These are phyloP conservation scores for Trichosporon faecale DNA, from an alignment of 1,284 basidiomycete species.

Conservation along the genomic window DNA sequence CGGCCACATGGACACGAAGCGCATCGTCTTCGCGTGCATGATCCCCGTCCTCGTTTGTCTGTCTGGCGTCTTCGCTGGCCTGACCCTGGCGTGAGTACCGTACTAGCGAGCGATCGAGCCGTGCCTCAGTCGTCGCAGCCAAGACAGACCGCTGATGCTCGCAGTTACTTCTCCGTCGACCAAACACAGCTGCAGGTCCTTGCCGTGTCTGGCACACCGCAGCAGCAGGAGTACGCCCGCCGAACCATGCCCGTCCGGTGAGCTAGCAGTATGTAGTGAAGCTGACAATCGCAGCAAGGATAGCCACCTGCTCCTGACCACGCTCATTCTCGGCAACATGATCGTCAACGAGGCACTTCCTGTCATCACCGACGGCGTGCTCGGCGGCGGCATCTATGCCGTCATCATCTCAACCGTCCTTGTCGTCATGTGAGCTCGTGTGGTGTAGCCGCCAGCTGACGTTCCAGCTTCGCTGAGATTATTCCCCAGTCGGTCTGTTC, in stretches of 20 bases:
- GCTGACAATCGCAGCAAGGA: constrained; percentile 56
- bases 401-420: constrained; percentile 75
- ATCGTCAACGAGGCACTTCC: constrained; percentile 85
- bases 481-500: constrained; percentile 72
- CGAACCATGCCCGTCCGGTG: constrained; percentile 79
- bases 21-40: constrained; percentile 52
- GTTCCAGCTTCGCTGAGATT: constrained; percentile 34
- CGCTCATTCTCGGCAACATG: constrained; percentile 79
- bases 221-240: constrained; percentile 73
- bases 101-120: too few species aligned
- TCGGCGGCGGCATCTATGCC: constrained; percentile 74
- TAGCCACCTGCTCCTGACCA: constrained; percentile 77
- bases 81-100: constrained; percentile 41
- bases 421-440: constrained; percentile 61
- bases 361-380: constrained; percentile 75
- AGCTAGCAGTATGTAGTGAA: not conserved
- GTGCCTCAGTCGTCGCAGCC: too few species aligned
- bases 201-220: constrained; percentile 74
- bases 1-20: constrained; percentile 13
- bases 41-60: constrained; percentile 60
- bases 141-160: not conserved
- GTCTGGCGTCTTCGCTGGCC: constrained; percentile 62
- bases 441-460: constrained; percentile 48
- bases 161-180: constrained; percentile 87
- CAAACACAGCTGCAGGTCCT: constrained; percentile 87